Conservation (phyloP, 2,329 filamentous ascomycete genomes). For the Amauroascus niger region DNA sequence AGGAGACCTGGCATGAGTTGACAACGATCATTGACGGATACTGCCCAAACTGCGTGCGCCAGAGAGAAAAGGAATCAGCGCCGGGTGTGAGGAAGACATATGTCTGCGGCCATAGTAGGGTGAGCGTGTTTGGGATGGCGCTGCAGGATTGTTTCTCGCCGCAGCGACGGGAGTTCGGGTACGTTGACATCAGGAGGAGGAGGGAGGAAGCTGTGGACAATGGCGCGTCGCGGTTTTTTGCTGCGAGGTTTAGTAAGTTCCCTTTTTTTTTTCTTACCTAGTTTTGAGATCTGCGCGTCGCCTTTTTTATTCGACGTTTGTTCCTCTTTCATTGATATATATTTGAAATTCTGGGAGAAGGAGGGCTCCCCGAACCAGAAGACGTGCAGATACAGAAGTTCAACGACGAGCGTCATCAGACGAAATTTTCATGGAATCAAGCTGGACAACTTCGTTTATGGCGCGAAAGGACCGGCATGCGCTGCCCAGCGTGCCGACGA, state of each 20-base stretch:
- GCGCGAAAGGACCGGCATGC: neutral
- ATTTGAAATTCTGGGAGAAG: neutral
- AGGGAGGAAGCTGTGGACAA: neutral
- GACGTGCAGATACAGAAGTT: neutral
- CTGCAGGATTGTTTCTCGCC: slow-evolving; percentile 13
- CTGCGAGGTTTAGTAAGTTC: neutral
- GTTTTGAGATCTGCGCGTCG: too few species aligned
- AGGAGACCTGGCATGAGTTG: slow-evolving; percentile 12
- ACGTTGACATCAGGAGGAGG: neutral
- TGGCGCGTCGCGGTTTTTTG: neutral
- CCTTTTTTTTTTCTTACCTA: too few species aligned
- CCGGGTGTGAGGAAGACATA: neutral
- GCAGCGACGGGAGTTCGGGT: neutral
- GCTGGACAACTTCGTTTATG: slow-evolving; percentile 1
- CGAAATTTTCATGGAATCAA: slow-evolving; percentile 7
- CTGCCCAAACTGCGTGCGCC: slow-evolving; percentile 11
- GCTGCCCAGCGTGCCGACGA: neutral
- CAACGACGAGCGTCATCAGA: neutral
- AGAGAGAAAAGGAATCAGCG: neutral
- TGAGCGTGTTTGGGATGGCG: neutral
- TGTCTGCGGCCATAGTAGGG: slow-evolving; percentile 8
- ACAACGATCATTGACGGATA: neutral
- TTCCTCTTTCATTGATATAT: neutral
- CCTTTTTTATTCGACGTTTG: too few species aligned
- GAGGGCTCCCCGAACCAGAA: neutral